Conservation (phyloP, 768 basidiomycete genomes). For the Pulveroboletus sp. region DNA sequence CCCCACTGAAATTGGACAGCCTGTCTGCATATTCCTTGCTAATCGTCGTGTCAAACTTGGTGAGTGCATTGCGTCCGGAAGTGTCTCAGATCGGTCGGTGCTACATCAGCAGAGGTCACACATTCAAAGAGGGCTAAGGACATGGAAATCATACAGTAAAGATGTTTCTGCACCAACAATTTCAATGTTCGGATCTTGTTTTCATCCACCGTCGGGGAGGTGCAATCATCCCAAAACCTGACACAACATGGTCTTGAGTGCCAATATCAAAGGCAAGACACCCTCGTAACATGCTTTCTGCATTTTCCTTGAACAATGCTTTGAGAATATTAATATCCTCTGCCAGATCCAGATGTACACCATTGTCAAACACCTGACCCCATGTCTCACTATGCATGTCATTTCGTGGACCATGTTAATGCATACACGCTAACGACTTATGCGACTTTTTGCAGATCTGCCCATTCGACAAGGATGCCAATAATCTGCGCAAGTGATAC, state of each 20-base stretch:
- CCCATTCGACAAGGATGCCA: conserved; percentile 84
- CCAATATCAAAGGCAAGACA: neutral
- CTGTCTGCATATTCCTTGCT: conserved; percentile 69
- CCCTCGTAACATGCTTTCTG: conserved; percentile 44
- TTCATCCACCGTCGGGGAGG: conserved; percentile 67
- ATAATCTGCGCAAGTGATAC: conserved; percentile 68
- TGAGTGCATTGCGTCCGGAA: conserved; percentile 61
- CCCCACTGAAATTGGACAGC: conserved; percentile 67
- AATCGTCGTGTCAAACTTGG: conserved; percentile 61
- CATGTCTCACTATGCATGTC: conserved; percentile 34
- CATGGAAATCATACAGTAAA: conserved; percentile 7
- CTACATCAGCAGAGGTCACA: conserved; percentile 28
- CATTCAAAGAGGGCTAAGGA: too few species aligned
- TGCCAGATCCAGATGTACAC: conserved; percentile 54
- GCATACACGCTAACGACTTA: conserved; percentile 30
- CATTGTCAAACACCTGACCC: conserved; percentile 35
- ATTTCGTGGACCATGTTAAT: neutral
- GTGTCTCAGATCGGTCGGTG: conserved; percentile 57
- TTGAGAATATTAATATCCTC: conserved; percentile 50
- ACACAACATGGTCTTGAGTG: conserved; percentile 50
- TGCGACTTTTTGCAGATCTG: conserved; percentile 71
- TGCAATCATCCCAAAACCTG: conserved; percentile 59
- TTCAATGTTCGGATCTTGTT: conserved; percentile 61
- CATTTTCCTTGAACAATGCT: conserved; percentile 42
- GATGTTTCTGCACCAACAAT: conserved; percentile 47